Evolutionary conservation across 2,329 filamentous ascomycete genomes (phyloP).

Genomic region (Mollisia scopiformis): DNA sequence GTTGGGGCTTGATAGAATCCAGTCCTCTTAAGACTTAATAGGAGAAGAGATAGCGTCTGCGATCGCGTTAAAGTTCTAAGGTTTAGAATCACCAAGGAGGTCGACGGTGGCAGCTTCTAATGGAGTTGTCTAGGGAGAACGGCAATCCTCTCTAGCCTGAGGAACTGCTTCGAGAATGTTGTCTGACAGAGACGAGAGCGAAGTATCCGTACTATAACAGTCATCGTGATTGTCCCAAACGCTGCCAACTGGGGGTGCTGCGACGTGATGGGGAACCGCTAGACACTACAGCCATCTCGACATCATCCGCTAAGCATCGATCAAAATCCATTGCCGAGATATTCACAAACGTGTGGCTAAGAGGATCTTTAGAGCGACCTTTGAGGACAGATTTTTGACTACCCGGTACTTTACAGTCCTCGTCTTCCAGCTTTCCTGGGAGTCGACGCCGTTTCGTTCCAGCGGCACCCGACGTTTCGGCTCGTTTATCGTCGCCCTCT

Average conservation of each 20-base stretch:
- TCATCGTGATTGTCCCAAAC: constrained; percentile 15
- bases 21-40: constrained; percentile 14
- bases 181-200: constrained; percentile 16
- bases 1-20: constrained; percentile 10
- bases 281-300: constrained; percentile 11
- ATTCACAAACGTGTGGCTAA: constrained; percentile 13
- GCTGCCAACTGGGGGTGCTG: background rate
- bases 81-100: constrained; percentile 15
- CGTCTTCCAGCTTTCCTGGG: constrained; percentile 13
- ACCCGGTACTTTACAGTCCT: constrained; percentile 8
- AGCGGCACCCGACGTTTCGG: constrained; percentile 6
- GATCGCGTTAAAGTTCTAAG: constrained; percentile 15
- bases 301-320: constrained; percentile 5
- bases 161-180: constrained; percentile 15
- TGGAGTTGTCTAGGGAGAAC: background rate
- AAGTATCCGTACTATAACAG: constrained; percentile 18
- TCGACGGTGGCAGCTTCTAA: constrained; percentile 13
- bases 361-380: constrained; percentile 7
- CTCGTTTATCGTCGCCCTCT: constrained; percentile 13
- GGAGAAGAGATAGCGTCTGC: constrained; percentile 16
- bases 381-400: constrained; percentile 12
- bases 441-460: constrained; percentile 13
- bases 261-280: constrained; percentile 4
- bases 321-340: constrained; percentile 19
- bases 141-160: background rate